Evolutionary conservation across 345 rosid genomes (phyloP), one percentile per base, ranked within the genome.

Genomic region (Salix purpurea): DNA sequence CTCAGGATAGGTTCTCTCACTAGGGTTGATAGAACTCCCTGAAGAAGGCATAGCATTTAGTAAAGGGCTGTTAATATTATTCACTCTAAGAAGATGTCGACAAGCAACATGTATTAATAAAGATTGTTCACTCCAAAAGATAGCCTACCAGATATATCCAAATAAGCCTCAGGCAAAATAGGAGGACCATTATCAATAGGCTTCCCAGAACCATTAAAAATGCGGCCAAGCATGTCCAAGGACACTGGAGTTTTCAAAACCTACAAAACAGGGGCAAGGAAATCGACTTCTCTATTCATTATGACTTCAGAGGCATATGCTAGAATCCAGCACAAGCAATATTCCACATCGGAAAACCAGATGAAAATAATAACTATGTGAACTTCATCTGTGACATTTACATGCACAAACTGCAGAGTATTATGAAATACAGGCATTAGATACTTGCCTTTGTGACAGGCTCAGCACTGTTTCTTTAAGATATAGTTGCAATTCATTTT

Each of bases 1-100:
- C 81, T 95, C 98, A 24, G 98, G 99, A 72, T 95, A 95, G 54
- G 99, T 95, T 87, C 98, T 89, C 85, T 95, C 99, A 82, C 99
- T 95, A 46, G 99, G 99, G 80, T 95, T 95, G 82, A 95, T 95
- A 46, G 99, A 95, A 83, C 98, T 93, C 73, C 98, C 98, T 91
- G 83, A 28, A 71, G 61, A 82, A 19, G 74, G 65, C 72, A 50
- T 36, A 61, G 32, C 13, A 40, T 30, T 50, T n/a, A 26, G 52
- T 16, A 4, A 15, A 56, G 32, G 56, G 14, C n/a, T 11, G 24
- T n/a, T 70, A 24, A 1, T 6, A 54, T 36, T 23, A 62, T n/a
- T 56, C 15, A 61, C 26, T 75, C 28, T 18, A 39, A 67, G 13
- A 58, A 26, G 72, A 82, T 23, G 72, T 60, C 54, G 73, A 71